Evolutionary conservation across 495 filamentous ascomycete genomes (phyloP).

Genomic region (Xylaria grammica): DNA sequence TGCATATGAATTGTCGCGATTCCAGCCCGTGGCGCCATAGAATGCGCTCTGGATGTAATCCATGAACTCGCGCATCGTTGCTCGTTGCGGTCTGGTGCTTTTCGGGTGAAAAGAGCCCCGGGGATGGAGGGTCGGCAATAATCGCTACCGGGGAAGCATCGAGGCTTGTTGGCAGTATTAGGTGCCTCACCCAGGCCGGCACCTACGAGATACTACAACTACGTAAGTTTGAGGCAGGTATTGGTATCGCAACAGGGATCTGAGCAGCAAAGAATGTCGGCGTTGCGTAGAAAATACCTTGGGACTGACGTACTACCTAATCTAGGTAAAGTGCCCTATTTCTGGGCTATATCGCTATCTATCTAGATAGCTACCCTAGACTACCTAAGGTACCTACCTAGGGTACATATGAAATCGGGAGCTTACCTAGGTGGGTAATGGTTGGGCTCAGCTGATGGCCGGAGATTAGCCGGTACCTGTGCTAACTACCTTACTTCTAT

Average conservation of each 20-base stretch:
- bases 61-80: slow-evolving; percentile 93
- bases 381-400: neutral
- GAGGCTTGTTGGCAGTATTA: neutral
- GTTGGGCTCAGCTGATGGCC: neutral
- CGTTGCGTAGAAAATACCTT: no score
- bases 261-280: no score
- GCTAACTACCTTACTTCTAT: no score
- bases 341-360: no score
- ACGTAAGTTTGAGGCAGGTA: no score
- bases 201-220: no score
- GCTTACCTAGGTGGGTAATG: no score
- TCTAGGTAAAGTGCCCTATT: no score
- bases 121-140: neutral
- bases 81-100: neutral
- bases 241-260: no score
- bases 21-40: slow-evolving; percentile 84
- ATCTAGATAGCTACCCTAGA: neutral
- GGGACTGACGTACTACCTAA: no score
- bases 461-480: slow-evolving; percentile 6
- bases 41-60: slow-evolving; percentile 95
- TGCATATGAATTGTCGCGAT: slow-evolving; percentile 90
- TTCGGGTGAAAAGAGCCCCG: neutral
- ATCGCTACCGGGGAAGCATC: slow-evolving; percentile 20
- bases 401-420: no score
- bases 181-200: neutral